A percentile compares a stretch with the other conserved stretches of the same genome.
Conservation (phyloP, 116 monocot species). For the Zostera marina region DNA sequence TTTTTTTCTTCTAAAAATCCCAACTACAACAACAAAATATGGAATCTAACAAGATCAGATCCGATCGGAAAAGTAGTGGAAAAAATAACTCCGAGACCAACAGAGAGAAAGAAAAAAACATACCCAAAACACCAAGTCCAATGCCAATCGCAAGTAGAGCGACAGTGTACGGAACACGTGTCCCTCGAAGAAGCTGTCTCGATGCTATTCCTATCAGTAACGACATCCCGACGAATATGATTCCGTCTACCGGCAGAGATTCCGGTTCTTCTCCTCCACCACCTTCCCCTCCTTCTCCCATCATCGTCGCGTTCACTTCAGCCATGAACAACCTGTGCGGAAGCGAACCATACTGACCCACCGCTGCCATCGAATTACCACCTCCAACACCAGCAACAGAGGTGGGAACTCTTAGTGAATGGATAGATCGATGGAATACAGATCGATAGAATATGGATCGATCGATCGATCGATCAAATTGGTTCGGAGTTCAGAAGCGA, state of each 20-base stretch:
- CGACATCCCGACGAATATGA: conserved; percentile 80
- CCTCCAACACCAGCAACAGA: neutral
- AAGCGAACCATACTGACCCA: conserved; percentile 1
- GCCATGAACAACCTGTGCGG: conserved; percentile 1
- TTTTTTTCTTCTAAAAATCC: neutral
- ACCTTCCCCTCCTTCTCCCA: neutral
- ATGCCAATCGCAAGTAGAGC: conserved; percentile 76
- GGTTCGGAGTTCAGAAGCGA: no score
- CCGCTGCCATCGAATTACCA: neutral
- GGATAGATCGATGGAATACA: no score
- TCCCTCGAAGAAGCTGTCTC: conserved; percentile 74
- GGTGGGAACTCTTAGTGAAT: neutral
- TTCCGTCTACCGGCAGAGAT: conserved; percentile 52
- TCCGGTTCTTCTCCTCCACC: neutral
- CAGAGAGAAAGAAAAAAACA: neutral
- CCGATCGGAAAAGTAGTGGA: neutral
- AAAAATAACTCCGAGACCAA: neutral
- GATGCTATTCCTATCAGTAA: conserved; percentile 78
- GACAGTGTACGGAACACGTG: conserved; percentile 92
- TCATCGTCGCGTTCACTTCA: conserved; percentile 4
- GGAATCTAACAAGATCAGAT: neutral
- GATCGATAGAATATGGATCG: neutral
- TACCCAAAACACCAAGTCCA: conserved; percentile 72
- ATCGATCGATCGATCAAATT: neutral
- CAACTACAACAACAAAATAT: neutral